Conservation (phyloP, 345 rosid species). For the Hibiscus tridactylites region DNA sequence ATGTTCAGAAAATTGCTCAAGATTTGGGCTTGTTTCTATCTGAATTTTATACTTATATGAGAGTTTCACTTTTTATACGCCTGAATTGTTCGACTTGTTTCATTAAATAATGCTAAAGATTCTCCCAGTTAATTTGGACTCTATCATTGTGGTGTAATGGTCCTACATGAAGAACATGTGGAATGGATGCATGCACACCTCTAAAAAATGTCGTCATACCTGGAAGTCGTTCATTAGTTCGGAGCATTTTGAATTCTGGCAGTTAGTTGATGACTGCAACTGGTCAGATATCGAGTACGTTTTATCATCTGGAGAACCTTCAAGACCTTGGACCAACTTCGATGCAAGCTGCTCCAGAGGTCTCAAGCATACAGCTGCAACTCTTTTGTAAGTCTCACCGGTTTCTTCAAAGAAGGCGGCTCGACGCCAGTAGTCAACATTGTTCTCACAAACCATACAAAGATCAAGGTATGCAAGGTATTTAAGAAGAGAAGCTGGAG, state of each 20-base stretch:
- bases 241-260: slow-evolving; percentile 35
- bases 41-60: not conserved
- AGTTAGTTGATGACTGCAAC: slow-evolving; percentile 32
- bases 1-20: not conserved
- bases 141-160: not conserved
- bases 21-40: not conserved
- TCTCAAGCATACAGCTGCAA: slow-evolving; percentile 58
- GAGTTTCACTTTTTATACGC: not conserved
- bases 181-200: not conserved
- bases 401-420: slow-evolving; percentile 97
- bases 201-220: slow-evolving; percentile 33
- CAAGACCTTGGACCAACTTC: slow-evolving; percentile 49
- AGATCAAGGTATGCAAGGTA: slow-evolving; percentile 93
- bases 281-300: slow-evolving; percentile 36
- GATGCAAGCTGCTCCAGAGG: slow-evolving; percentile 77
- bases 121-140: not conserved
- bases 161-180: not conserved
- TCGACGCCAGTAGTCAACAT: slow-evolving; percentile 88
- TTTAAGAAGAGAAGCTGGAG: slow-evolving; percentile 60
- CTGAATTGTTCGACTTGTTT: not conserved
- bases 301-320: slow-evolving; percentile 38
- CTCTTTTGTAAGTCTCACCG: slow-evolving; percentile 83
- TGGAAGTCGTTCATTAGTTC: slow-evolving; percentile 60
- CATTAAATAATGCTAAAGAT: not conserved
- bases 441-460: slow-evolving; percentile 83